Percentiles rank a stretch among this genome's conserved stretches.
Evolutionary conservation across 2,329 filamentous ascomycete genomes (phyloP).

Genomic region (Pyrenophora teres): DNA sequence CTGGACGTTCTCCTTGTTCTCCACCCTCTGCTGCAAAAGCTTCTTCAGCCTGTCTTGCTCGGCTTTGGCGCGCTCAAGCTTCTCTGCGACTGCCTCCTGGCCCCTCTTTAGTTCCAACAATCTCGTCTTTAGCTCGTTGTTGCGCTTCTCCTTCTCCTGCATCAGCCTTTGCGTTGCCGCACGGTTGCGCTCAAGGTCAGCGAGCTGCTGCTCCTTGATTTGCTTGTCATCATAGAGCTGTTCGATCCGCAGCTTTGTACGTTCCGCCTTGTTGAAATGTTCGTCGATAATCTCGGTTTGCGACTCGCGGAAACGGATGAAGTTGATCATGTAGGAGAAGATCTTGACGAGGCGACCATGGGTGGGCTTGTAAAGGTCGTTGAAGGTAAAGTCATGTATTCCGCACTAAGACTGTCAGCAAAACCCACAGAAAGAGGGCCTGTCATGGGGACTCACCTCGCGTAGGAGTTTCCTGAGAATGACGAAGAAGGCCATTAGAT

Average conservation of each 20-base stretch:
- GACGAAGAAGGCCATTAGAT: constrained; percentile 94
- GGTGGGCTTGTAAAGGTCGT: constrained; percentile 87
- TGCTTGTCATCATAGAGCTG: constrained; percentile 83
- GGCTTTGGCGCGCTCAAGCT: constrained; percentile 79
- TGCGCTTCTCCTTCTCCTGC: constrained; percentile 81
- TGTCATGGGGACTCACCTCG: constrained; percentile 54
- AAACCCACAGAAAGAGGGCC: background rate
- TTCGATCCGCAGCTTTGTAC: constrained; percentile 85
- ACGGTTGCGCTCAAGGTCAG: constrained; percentile 79
- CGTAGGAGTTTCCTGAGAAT: constrained; percentile 77
- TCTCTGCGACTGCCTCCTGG: constrained; percentile 81
- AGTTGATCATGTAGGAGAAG: constrained; percentile 98
- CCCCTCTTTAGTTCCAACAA: constrained; percentile 79
- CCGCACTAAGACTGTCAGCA: constrained; percentile 65
- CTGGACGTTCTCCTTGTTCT: constrained; percentile 70
- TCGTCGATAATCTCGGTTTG: constrained; percentile 89
- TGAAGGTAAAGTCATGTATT: constrained; percentile 91
- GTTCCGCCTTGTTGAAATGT: constrained; percentile 89
- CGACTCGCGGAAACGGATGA: constrained; percentile 93
- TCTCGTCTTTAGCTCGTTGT: constrained; percentile 82
- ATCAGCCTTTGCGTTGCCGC: constrained; percentile 80
- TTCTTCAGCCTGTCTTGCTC: constrained; percentile 78
- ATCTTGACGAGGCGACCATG: constrained; percentile 91
- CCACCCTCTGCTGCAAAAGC: constrained; percentile 72
- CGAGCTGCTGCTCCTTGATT: constrained; percentile 77